Conservation (phyloP, 805 yeast species). For the Ogataea saltuana region DNA sequence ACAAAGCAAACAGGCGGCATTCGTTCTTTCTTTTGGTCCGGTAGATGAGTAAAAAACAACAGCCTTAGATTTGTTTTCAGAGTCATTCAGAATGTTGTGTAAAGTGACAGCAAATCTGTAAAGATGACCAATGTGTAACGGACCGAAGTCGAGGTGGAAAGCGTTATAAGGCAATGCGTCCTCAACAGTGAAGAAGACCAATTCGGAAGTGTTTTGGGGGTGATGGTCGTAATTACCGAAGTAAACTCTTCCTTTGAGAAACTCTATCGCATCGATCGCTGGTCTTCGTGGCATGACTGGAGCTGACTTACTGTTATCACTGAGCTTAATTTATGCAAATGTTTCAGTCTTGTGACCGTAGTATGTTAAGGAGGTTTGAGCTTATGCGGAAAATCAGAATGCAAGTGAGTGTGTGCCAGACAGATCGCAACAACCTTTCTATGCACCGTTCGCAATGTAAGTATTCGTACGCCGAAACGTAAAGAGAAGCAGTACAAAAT, state of each 20-base stretch:
- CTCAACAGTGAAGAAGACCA: slow-evolving; percentile 88
- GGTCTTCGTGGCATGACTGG: slow-evolving; percentile 31
- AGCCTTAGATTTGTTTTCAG: slow-evolving; percentile 79
- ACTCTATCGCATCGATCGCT: slow-evolving; percentile 37
- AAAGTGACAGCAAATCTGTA: slow-evolving; percentile 94
- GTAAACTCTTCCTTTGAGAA: slow-evolving; percentile 66
- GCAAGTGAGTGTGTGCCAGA: neutral
- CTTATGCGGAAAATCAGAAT: neutral
- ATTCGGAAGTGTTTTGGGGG: slow-evolving; percentile 73
- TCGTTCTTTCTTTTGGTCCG: slow-evolving; percentile 78
- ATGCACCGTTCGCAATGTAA: slow-evolving; percentile 1
- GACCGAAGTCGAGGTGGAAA: slow-evolving; percentile 97
- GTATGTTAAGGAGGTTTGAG: neutral
- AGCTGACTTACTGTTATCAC: neutral
- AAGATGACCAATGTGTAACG: slow-evolving; percentile 87
- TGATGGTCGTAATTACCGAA: slow-evolving; percentile 82
- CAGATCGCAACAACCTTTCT: neutral
- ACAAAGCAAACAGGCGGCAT: slow-evolving; percentile 91
- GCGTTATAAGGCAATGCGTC: slow-evolving; percentile 89
- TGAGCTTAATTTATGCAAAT: neutral
- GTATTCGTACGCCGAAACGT: neutral
- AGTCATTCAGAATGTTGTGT: slow-evolving; percentile 88
- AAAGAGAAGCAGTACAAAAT: neutral
- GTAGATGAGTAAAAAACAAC: slow-evolving; percentile 88
- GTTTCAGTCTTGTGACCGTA: slow-evolving; percentile 2